Evolutionary conservation across 352 stramenopile genomes (phyloP).

Genomic region (Lagenidium giganteum): DNA sequence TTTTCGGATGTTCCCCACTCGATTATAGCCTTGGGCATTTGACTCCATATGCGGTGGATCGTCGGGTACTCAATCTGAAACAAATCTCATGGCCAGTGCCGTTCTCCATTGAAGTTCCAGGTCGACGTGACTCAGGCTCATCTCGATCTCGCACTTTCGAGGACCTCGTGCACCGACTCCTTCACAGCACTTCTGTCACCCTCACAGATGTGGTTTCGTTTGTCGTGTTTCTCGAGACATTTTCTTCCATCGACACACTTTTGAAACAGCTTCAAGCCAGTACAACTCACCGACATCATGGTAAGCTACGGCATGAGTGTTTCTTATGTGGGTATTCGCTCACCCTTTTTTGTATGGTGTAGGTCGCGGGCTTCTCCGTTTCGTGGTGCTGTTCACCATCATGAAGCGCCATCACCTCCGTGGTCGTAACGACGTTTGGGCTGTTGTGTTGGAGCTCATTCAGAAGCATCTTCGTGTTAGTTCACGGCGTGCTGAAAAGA

Average conservation of each 20-base stretch:
- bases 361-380: conserved; percentile 31
- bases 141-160: conserved; percentile 10
- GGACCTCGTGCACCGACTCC: conserved; percentile 15
- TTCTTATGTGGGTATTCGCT: too few species aligned
- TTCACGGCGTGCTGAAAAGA: conserved; percentile 17
- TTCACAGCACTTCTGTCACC: conserved; percentile 21
- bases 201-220: conserved; percentile 65
- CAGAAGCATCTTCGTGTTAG: conserved; percentile 14
- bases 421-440: neutral
- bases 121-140: conserved; percentile 23
- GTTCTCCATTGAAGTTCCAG: conserved; percentile 22
- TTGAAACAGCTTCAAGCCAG: conserved; percentile 42
- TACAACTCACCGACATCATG: conserved; percentile 36
- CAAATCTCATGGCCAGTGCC: conserved; percentile 5
- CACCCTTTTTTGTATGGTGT: neutral
- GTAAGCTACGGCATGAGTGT: too few species aligned
- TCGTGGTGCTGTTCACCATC: conserved; percentile 52
- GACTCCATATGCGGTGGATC: neutral
- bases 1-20: conserved; percentile 54
- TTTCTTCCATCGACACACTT: conserved; percentile 59
- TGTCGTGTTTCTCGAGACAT: conserved; percentile 63
- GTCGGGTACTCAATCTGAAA: conserved; percentile 5
- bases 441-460: conserved; percentile 31
- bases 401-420: conserved; percentile 34
- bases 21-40: conserved; percentile 32